Evolutionary conservation across 2,329 filamentous ascomycete species (phyloP).

Genomic region (Metarhizium sp.): DNA sequence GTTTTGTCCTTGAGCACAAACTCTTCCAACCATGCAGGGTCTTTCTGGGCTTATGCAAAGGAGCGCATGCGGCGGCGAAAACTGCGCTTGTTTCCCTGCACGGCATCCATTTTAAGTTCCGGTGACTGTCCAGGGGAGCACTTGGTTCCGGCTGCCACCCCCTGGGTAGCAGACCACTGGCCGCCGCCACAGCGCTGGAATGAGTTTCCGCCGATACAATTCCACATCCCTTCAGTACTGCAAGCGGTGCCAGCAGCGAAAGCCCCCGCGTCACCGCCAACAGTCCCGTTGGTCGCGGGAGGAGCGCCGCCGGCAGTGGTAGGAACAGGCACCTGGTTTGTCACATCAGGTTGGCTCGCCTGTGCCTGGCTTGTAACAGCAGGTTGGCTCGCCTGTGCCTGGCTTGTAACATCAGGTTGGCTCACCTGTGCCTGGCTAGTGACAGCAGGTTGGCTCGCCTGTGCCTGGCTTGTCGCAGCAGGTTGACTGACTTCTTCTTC

Average conservation of each 20-base stretch:
- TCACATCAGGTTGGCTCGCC: background rate
- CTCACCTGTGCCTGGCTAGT: conserved; percentile 6
- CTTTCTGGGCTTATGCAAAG: background rate
- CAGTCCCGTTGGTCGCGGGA: conserved; percentile 1
- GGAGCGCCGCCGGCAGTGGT: conserved; percentile 1
- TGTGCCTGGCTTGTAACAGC: conserved; percentile 2
- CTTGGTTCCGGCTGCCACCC: conserved; percentile 34
- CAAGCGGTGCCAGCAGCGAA: conserved; percentile 35
- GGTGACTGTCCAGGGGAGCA: conserved; percentile 28
- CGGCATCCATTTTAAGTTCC: conserved; percentile 23
- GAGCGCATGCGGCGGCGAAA: conserved; percentile 21
- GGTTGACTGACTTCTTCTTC: too few species aligned
- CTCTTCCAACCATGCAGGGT: too few species aligned
- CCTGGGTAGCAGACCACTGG: conserved; percentile 33
- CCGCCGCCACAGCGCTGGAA: conserved; percentile 49
- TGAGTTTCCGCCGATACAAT: conserved; percentile 39
- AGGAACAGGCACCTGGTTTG: conserved; percentile 11
- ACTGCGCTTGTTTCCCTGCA: conserved; percentile 7
- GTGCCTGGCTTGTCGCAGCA: conserved; percentile 8
- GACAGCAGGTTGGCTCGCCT: too few species aligned
- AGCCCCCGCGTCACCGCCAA: conserved; percentile 12
- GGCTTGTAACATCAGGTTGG: conserved; percentile 7
- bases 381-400: conserved; percentile 5
- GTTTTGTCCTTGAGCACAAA: background rate
- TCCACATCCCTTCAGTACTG: conserved; percentile 39